These are phyloP conservation scores for Peronospora destructor DNA, from an alignment of 352 stramenopile species.

Conservation along the genomic window DNA sequence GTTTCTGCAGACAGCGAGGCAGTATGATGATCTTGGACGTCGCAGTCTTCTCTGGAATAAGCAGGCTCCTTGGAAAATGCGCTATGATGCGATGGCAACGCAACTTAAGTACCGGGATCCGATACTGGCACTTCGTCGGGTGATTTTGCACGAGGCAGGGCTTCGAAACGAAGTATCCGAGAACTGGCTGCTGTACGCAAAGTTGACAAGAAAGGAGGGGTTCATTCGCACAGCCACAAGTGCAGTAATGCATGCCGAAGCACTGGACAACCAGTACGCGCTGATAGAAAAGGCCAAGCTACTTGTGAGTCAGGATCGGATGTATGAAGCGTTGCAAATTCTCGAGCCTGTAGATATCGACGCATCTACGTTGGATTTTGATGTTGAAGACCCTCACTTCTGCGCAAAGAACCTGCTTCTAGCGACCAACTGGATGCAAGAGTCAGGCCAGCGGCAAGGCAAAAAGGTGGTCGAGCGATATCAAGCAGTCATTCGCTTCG, in stretches of 20 bases:
- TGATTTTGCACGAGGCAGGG: constrained; percentile 66
- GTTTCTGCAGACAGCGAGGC: constrained; percentile 34
- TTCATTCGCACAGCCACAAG: constrained; percentile 75
- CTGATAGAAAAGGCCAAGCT: constrained; percentile 75
- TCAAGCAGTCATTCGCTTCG: constrained; percentile 90
- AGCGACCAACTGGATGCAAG: constrained; percentile 94
- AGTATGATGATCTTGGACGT: constrained; percentile 16
- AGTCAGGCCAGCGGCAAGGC: constrained; percentile 90
- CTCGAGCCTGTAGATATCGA: constrained; percentile 79
- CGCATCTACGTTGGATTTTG: constrained; percentile 60
- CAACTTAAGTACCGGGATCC: constrained; percentile 79
- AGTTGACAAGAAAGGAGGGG: constrained; percentile 77
- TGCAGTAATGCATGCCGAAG: constrained; percentile 81
- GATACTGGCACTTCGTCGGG: constrained; percentile 72
- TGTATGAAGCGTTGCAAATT: constrained; percentile 81
- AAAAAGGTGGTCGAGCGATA: constrained; percentile 92
- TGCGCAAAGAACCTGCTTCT: constrained; percentile 88
- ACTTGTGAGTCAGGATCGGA: constrained; percentile 70
- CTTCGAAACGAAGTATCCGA: constrained; percentile 58
- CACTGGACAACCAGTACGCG: constrained; percentile 66
- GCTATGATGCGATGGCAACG: constrained; percentile 65
- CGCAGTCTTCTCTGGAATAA: constrained; percentile 42
- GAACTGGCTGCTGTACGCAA: constrained; percentile 81
- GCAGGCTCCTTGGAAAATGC: constrained; percentile 60
- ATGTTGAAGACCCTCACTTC: constrained; percentile 65